These are phyloP conservation scores for Naganishia randhawae DNA, from an alignment of 768 basidiomycete species.

Conservation along the genomic window DNA sequence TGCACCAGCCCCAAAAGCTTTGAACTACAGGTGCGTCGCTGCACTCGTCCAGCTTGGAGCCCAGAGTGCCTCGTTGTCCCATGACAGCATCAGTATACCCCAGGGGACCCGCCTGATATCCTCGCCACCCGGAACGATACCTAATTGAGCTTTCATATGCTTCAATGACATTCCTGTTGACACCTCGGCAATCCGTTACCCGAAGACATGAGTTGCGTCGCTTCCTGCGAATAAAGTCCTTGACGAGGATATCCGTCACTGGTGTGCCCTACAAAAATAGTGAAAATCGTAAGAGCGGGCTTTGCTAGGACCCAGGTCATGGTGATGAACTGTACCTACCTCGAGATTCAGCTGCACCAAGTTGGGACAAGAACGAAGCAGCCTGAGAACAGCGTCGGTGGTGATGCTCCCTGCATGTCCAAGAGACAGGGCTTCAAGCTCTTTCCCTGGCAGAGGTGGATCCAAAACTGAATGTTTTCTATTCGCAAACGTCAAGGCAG, in stretches of 20 bases:
- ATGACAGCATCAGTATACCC: constrained; percentile 15
- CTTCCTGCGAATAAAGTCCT: constrained; percentile 28
- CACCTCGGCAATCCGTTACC: constrained; percentile 25
- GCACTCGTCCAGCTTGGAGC: constrained; percentile 20
- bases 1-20: constrained; percentile 29
- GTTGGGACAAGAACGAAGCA: constrained; percentile 65
- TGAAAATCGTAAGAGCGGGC: neutral
- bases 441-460: neutral
- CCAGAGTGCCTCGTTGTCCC: neutral
- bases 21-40: constrained; percentile 20
- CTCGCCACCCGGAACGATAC: constrained; percentile 27
- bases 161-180: constrained; percentile 27
- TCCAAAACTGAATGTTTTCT: neutral
- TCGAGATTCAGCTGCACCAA: constrained; percentile 71
- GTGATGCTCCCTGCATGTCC: constrained; percentile 64
- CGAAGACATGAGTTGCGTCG: constrained; percentile 1
- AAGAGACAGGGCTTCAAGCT: constrained; percentile 66
- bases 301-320: neutral
- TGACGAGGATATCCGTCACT: constrained; percentile 26
- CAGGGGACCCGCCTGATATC: constrained; percentile 24
- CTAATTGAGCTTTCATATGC: constrained; percentile 10
- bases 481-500: constrained; percentile 60
- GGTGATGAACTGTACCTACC: constrained; percentile 26
- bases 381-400: constrained; percentile 61
- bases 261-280: constrained; percentile 15